Evolutionary conservation across 2,329 filamentous ascomycete species (phyloP).

Genomic region (Fusarium paranaense): DNA sequence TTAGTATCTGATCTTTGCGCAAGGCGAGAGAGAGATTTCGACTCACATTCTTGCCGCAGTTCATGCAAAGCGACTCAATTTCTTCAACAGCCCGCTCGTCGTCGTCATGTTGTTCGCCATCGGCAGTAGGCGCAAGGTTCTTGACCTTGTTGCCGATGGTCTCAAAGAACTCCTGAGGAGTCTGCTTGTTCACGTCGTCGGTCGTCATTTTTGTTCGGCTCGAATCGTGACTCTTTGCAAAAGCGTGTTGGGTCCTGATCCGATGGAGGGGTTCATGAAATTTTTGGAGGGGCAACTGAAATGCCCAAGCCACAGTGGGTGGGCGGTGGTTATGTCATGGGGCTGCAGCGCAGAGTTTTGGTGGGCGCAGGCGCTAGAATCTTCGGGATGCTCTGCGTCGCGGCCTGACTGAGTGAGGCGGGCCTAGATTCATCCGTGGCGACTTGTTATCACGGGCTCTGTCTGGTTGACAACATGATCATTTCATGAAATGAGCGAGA

Average conservation of each 20-base stretch:
- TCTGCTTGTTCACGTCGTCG: constrained; percentile 53
- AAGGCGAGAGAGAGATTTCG: neutral
- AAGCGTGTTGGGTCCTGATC: constrained; percentile 31
- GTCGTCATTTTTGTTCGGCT: constrained; percentile 54
- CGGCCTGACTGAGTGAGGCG: constrained; percentile 21
- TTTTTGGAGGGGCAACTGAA: constrained; percentile 50
- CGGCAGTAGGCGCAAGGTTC: constrained; percentile 57
- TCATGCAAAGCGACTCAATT: constrained; percentile 87
- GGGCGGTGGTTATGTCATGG: constrained; percentile 46
- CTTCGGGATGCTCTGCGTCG: constrained; percentile 29
- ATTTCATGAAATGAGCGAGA: constrained; percentile 67
- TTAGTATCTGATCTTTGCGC: constrained; percentile 23
- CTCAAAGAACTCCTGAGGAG: constrained; percentile 68
- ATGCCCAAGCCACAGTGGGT: neutral
- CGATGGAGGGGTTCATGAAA: constrained; percentile 46
- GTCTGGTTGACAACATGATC: constrained; percentile 3
- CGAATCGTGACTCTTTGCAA: constrained; percentile 20
- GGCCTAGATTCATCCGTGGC: constrained; percentile 26
- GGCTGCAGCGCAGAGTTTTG: constrained; percentile 36
- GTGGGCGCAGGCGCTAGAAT: constrained; percentile 39
- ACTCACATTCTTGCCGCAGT: constrained; percentile 81
- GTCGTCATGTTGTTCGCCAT: constrained; percentile 48
- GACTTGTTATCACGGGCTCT: neutral
- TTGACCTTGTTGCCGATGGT: constrained; percentile 72
- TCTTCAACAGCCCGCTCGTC: constrained; percentile 70